phyloP scores from a whole-genome alignment of 805 yeast genomes.

The Phaffomyces thermotolerans region DNA sequence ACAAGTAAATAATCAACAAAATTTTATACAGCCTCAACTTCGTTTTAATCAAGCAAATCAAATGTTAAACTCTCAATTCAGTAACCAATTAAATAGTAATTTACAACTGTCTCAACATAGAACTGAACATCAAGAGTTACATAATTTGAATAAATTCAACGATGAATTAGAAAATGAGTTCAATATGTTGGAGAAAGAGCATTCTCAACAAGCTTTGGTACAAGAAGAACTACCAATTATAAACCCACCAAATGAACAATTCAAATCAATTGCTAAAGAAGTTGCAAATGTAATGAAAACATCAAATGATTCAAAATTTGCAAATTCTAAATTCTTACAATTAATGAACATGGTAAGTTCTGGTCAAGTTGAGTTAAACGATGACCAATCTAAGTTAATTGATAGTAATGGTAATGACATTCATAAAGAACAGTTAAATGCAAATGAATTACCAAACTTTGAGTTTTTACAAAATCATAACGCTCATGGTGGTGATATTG shows the following conservation, averaged over 20 bases:
- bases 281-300: slow-evolving; percentile 21
- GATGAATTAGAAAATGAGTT: slow-evolving; percentile 14
- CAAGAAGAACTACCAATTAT: background rate
- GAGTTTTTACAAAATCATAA: slow-evolving; percentile 2
- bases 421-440: slow-evolving; percentile 10
- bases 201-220: background rate
- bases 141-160: slow-evolving; percentile 8
- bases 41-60: slow-evolving; percentile 5
- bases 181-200: slow-evolving; percentile 9
- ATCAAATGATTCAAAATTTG: slow-evolving; percentile 14
- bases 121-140: slow-evolving; percentile 21
- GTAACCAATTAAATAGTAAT: background rate
- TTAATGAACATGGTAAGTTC: slow-evolving; percentile 20
- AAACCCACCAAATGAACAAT: slow-evolving; percentile 11
- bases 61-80: slow-evolving; percentile 7
- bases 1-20: slow-evolving; percentile 1
- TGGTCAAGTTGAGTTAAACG: slow-evolving; percentile 19
- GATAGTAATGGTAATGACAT: slow-evolving; percentile 21
- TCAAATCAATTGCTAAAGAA: slow-evolving; percentile 22
- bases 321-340: slow-evolving; percentile 21
- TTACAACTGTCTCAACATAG: slow-evolving; percentile 3
- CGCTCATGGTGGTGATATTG: slow-evolving; percentile 6
- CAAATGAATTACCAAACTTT: slow-evolving; percentile 6
- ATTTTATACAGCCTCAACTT: slow-evolving; percentile 4
- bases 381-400: slow-evolving; percentile 20